These are phyloP conservation scores for Coniferiporia weirii DNA, from an alignment of 1,284 basidiomycete genomes.

Conservation along the genomic window DNA sequence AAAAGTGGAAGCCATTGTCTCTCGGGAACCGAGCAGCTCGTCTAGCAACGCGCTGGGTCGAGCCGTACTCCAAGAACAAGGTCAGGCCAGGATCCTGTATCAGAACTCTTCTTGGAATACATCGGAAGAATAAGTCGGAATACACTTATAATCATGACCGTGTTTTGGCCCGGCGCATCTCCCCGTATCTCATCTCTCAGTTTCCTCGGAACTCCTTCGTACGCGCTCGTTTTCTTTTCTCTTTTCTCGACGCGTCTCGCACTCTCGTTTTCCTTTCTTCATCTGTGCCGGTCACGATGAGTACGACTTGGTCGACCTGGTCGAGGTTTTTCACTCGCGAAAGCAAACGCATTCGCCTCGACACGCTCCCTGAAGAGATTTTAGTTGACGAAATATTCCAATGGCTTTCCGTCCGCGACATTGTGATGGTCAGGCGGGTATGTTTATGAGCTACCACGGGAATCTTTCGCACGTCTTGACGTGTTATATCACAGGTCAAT, in stretches of 20 bases:
- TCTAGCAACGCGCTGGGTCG: too few relatives aligned
- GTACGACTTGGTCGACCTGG: background rate
- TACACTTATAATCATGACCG: too few relatives aligned
- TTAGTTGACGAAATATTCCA: slow-evolving; percentile 14
- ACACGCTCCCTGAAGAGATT: slow-evolving; percentile 15
- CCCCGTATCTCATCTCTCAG: too few relatives aligned
- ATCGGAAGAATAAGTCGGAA: too few relatives aligned
- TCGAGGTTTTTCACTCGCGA: slow-evolving; percentile 2
- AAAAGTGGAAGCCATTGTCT: too few relatives aligned
- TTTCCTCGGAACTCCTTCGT: background rate
- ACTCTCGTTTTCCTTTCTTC: background rate
- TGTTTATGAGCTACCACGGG: background rate
- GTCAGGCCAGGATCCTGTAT: too few relatives aligned
- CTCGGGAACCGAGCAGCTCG: too few relatives aligned
- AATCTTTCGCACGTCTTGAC: background rate
- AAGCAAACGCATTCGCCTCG: background rate
- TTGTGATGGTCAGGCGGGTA: slow-evolving; percentile 12
- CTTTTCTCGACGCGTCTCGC: background rate
- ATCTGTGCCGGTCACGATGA: background rate
- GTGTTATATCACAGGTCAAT: slow-evolving; percentile 38
- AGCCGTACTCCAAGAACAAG: too few relatives aligned
- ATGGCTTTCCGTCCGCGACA: slow-evolving; percentile 12
- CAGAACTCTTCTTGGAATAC: too few relatives aligned
- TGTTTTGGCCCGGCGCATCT: too few relatives aligned
- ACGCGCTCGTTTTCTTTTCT: background rate